Evolutionary conservation across 495 filamentous ascomycete species (phyloP), one percentile per base, ranked within the genome.

Genomic region (Aspergillus bertholletiae): DNA sequence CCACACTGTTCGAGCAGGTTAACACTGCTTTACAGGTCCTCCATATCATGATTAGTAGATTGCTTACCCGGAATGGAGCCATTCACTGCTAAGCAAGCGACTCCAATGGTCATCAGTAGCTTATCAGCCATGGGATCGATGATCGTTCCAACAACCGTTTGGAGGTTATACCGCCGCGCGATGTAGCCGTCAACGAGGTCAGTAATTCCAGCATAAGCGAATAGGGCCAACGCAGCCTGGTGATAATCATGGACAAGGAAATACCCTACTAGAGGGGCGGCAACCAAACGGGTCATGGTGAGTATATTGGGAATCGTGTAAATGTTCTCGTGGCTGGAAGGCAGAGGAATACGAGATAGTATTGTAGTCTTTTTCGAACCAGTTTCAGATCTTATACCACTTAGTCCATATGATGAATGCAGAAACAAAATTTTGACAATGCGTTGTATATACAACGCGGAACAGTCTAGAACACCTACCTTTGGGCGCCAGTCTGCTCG

Each of bases 121-220:
- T 97, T 97, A 65, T 97, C 93, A 13, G 93, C 93, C 88, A 96
- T 94, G 11, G 93, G 93, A 62, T 97, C 93, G 51, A 98, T 91
- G 28, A 98, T 84, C 45, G 88, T 92, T n/a, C 94, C 94, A 13
- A 97, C 90, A 1, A 98, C 95, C 0, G 94, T 97, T 70, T 92
- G 86, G 11, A 90, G 83, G 35, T 92, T 86, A 80, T 87, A 97
- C 46, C 77, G 78, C 39, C 94, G 84, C 15, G 94, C 94, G 54
- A 98, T 91, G 74, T 84, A 96, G 35, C 94, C 94, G 71, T 98
- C 94, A 2, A 96, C 77, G 0, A 94, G 75, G 61, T 98, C 94
- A 24, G 93, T 96, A 60, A 95, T 79, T 37, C 91, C 93, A 20
- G 94, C 94, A 67, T 96, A 95, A 26, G 85, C 85, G 63, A 97